phyloP scores from a whole-genome alignment of 164 flowering plant species.

The Buxus sempervirens region DNA sequence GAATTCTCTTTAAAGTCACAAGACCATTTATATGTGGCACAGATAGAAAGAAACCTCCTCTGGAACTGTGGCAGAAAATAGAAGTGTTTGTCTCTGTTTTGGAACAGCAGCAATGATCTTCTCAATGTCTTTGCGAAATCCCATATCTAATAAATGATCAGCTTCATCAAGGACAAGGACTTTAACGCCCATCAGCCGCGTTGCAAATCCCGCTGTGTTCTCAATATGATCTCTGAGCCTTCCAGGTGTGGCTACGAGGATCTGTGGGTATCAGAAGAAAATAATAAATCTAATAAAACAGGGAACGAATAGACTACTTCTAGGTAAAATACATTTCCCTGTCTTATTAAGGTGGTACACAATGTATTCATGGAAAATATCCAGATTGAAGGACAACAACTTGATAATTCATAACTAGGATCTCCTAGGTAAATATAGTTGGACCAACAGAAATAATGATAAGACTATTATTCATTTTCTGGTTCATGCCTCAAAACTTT shows the following conservation, averaged over 20 bases:
- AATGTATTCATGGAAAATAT: neutral
- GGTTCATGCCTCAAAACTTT: neutral
- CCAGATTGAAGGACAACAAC: neutral
- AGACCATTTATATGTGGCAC: constrained; percentile 1
- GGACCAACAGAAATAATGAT: neutral
- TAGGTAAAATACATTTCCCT: too few species aligned
- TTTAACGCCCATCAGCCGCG: constrained; percentile 86
- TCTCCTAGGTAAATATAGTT: neutral
- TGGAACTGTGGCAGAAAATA: constrained; percentile 98
- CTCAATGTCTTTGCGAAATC: constrained; percentile 92
- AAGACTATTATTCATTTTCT: neutral
- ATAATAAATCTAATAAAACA: neutral
- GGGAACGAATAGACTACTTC: neutral
- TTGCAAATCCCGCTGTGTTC: constrained; percentile 94
- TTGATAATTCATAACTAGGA: neutral
- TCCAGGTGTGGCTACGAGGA: constrained; percentile 99
- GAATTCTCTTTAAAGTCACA: constrained; percentile 4
- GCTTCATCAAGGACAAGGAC: constrained; percentile 98
- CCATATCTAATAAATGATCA: constrained; percentile 94
- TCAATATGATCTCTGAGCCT: constrained; percentile 92
- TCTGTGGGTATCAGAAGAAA: constrained; percentile 35
- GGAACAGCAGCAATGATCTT: constrained; percentile 88
- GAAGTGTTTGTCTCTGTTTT: constrained; percentile 89
- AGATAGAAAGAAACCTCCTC: constrained; percentile 54
- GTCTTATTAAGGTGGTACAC: neutral